Conservation (phyloP, 805 yeast genomes). For the Barnettozyma wickerhamii region DNA sequence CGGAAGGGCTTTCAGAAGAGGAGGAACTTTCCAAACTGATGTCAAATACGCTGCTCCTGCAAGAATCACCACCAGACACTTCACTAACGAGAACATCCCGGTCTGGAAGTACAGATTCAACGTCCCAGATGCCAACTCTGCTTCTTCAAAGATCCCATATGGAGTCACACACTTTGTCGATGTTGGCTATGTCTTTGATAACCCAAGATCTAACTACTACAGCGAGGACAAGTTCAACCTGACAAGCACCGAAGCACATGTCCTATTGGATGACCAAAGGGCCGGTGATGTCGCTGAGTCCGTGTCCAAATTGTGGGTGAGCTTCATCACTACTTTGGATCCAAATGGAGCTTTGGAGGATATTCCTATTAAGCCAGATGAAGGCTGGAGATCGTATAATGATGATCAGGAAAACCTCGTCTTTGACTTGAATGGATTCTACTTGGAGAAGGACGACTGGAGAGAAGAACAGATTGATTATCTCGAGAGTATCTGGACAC, state of each 20-base stretch:
- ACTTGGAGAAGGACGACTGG: slow-evolving; percentile 7
- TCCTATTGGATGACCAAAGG: background rate
- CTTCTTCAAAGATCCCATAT: background rate
- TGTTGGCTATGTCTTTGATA: background rate
- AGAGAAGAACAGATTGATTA: slow-evolving; percentile 6
- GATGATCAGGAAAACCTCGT: slow-evolving; percentile 1
- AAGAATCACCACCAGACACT: background rate
- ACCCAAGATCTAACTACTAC: background rate
- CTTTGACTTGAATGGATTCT: slow-evolving; percentile 9
- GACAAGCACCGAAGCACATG: background rate
- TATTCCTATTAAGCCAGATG: background rate
- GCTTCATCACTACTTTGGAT: background rate
- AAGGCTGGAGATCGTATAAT: slow-evolving; percentile 7
- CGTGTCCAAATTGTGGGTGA: background rate
- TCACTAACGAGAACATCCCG: background rate
- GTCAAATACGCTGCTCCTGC: background rate
- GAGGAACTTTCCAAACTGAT: background rate
- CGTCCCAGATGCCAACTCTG: too few relatives aligned
- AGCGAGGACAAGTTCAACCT: background rate
- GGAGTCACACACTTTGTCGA: background rate
- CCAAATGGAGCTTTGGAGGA: slow-evolving; percentile 25
- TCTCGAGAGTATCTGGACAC: background rate
- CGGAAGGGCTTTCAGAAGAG: background rate
- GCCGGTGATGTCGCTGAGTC: background rate
- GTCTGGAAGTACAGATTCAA: background rate